Conservation (phyloP, 2,329 filamentous ascomycete genomes). For the Coniella lustricola region DNA sequence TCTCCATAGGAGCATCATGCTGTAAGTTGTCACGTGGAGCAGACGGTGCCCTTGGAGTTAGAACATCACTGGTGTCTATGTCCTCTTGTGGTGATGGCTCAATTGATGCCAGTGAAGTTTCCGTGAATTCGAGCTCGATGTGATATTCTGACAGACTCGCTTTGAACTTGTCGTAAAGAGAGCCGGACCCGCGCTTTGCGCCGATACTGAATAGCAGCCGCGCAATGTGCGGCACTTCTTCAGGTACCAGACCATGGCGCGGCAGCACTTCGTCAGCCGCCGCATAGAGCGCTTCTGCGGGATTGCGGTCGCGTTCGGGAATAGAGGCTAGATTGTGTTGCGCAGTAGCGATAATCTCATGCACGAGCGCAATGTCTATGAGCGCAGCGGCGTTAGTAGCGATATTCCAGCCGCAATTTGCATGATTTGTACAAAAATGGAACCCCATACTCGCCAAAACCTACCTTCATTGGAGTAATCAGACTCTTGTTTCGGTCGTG, state of each 20-base stretch:
- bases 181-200: constrained; percentile 48
- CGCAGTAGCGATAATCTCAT: constrained; percentile 67
- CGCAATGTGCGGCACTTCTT: constrained; percentile 66
- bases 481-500: constrained; percentile 7
- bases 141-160: constrained; percentile 60
- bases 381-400: too few relatives aligned
- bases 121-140: constrained; percentile 60
- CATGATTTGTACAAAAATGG: constrained; percentile 6
- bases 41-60: background rate
- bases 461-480: constrained; percentile 16
- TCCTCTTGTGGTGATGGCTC: background rate
- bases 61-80: background rate
- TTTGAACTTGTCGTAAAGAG: constrained; percentile 64
- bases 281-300: constrained; percentile 71
- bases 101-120: constrained; percentile 9
- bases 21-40: background rate
- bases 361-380: constrained; percentile 70
- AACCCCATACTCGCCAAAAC: background rate
- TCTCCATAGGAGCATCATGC: constrained; percentile 4
- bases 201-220: constrained; percentile 75
- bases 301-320: constrained; percentile 55
- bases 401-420: background rate
- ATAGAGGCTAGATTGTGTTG: constrained; percentile 54
- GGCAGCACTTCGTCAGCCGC: constrained; percentile 75
- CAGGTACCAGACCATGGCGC: constrained; percentile 61